phyloP scores from a whole-genome alignment of 306 rosid species.

The Cucumis cinereus region DNA sequence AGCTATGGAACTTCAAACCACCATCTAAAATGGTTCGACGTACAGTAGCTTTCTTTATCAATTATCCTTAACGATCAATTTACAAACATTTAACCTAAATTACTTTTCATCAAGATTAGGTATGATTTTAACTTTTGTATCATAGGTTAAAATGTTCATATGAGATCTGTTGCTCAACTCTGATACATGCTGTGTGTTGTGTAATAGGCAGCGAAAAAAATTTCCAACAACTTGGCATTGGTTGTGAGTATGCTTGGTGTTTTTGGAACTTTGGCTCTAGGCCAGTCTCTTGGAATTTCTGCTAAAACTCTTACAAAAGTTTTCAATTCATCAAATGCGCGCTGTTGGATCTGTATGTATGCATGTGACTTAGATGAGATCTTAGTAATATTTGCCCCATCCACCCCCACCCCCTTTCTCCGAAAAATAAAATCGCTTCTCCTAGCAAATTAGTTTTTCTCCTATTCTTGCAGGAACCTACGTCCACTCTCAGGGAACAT shows the following conservation, averaged over 20 bases:
- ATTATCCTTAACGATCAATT: too few species aligned
- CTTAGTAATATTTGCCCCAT: background rate
- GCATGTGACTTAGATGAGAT: constrained; percentile 4
- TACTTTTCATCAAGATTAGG: too few species aligned
- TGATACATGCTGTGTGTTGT: constrained; percentile 2
- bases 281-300: constrained; percentile 87
- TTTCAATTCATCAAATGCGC: constrained; percentile 84
- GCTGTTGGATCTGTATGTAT: constrained; percentile 99
- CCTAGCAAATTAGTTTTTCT: too few species aligned
- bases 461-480: too few species aligned
- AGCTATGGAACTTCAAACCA: background rate
- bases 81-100: too few species aligned
- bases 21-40: background rate
- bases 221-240: constrained; percentile 88
- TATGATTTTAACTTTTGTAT: too few species aligned
- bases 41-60: background rate
- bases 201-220: constrained; percentile 80
- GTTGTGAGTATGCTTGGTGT: constrained; percentile 94
- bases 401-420: too few species aligned
- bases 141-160: too few species aligned
- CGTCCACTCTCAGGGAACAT: too few species aligned
- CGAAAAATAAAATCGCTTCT: too few species aligned
- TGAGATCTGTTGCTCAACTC: too few species aligned
- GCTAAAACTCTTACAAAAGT: constrained; percentile 68
- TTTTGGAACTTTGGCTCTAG: constrained; percentile 87